Evolutionary conservation across 2,329 filamentous ascomycete species (phyloP).

Genomic region (Fusarium dlaminii): DNA sequence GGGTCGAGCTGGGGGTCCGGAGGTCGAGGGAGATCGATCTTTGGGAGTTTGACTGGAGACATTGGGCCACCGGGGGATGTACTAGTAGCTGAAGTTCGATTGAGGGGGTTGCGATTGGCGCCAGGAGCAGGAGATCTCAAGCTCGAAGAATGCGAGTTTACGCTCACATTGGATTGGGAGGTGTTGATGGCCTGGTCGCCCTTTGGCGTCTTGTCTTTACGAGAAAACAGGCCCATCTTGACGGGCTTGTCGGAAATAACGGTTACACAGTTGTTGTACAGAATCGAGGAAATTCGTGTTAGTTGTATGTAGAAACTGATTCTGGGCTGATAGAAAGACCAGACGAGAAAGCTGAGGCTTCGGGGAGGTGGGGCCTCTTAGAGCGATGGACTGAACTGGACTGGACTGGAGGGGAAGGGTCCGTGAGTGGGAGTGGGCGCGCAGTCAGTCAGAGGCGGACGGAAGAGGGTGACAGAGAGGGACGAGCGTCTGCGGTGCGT

Average conservation of each 20-base stretch:
- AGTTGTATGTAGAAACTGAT: conserved; percentile 17
- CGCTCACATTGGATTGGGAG: conserved; percentile 60
- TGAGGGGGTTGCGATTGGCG: conserved; percentile 48
- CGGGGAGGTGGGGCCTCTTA: conserved; percentile 35
- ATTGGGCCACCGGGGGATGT: conserved; percentile 59
- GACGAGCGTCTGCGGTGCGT: conserved; percentile 38
- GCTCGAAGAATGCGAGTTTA: conserved; percentile 62
- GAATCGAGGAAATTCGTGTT: background rate
- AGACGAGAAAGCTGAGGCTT: conserved; percentile 34
- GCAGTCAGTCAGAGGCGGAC: conserved; percentile 9
- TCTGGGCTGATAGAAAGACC: conserved; percentile 36
- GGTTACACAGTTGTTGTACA: conserved; percentile 17
- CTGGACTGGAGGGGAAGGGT: conserved; percentile 36
- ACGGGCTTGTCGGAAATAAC: conserved; percentile 13
- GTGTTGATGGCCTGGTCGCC: conserved; percentile 53
- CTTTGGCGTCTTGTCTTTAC: conserved; percentile 62
- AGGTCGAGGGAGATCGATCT: conserved; percentile 82
- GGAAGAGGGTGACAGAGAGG: conserved; percentile 30
- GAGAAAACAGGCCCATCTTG: conserved; percentile 66
- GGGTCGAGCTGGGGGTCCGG: conserved; percentile 91
- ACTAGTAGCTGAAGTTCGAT: conserved; percentile 63
- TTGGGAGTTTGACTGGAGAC: conserved; percentile 67
- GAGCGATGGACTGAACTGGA: conserved; percentile 16
- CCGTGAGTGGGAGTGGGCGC: conserved; percentile 16
- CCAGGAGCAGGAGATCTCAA: conserved; percentile 38